Conservation (phyloP, 1,139 yeast genomes). For the Scheffersomyces titani region DNA sequence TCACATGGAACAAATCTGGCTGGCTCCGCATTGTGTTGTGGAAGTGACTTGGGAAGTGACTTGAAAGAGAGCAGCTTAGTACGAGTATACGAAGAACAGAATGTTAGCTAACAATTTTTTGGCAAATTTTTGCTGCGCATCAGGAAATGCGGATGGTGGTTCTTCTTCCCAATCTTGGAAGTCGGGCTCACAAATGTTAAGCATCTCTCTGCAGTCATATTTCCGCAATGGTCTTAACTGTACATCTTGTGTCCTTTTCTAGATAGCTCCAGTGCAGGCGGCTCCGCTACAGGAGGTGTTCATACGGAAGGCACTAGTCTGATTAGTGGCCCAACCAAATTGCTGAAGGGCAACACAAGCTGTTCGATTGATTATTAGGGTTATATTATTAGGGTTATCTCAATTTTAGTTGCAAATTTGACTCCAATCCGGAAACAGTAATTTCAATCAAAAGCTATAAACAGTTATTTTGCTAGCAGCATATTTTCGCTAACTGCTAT, state of each 20-base stretch:
- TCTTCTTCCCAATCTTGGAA: not conserved
- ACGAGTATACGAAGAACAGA: not conserved
- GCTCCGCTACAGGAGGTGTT: not conserved
- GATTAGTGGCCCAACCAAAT: not conserved
- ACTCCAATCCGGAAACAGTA: too few species aligned
- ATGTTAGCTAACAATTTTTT: not conserved
- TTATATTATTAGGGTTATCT: not conserved
- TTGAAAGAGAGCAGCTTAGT: too few species aligned
- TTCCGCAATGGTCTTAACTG: not conserved
- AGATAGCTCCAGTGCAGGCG: not conserved
- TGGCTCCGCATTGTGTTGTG: too few species aligned
- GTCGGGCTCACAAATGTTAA: not conserved
- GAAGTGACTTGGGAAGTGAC: not conserved
- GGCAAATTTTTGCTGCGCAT: not conserved
- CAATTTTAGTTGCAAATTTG: not conserved
- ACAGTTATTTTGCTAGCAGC: too few species aligned
- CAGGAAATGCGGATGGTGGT: not conserved
- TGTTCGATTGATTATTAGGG: not conserved
- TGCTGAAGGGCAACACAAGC: not conserved
- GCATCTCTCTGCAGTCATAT: not conserved
- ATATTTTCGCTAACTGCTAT: not conserved
- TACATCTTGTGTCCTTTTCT: not conserved
- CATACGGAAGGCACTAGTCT: not conserved
- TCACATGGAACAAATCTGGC: not conserved
- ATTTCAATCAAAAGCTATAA: too few species aligned